Evolutionary conservation across 306 rosid genomes (phyloP), one percentile per base, ranked within the genome.

Genomic region (Rosa chinensis): DNA sequence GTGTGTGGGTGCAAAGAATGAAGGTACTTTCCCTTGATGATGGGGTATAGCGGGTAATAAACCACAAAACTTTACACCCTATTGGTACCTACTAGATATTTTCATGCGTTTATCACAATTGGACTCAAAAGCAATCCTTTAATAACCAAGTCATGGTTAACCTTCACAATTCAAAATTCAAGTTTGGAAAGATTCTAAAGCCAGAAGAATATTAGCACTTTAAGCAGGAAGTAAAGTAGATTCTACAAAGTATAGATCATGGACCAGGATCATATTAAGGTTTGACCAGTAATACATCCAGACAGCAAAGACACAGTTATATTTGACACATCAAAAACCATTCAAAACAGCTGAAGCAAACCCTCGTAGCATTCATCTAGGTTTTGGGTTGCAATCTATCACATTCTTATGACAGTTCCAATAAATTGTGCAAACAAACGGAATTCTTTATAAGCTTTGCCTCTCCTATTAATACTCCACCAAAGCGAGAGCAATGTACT

Each of bases 71-170:
- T 23, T 10, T 42, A 44, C 18, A 75, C 70, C 13, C 37, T 20
- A 1, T 8, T 25, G 23, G 58, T 59, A 44, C 6, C 10, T 10
- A 12, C 52, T 43, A 55, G 8, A 64, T 44, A 42, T 23, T 75
- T 43, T 75, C 50, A 75, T 59, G 56, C 78, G 25, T 17, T 10
- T 23, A 75, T 75, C 42, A 73, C 39, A 42, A 55, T 13, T 44
- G 20, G 70, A 62, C 71, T 61, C 12, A 63, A 62, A 63, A 63
- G 47, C 35, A 49, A 59, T 63, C 18, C 58, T 20, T 12, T 42
- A 58, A 32, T 32, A 32, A 32, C 37, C 17, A 10, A 23, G 10
- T 16, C 58, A 44, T 13, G 5, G 20, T 18, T 45, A 76, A 18
- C 47, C 32, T 45, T 53, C 52, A 76, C 8, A 59, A 32, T 37